Base-by-base conservation (phyloP, 1,284 basidiomycete genomes). In the Uromyces viciae-fabae region DNA sequence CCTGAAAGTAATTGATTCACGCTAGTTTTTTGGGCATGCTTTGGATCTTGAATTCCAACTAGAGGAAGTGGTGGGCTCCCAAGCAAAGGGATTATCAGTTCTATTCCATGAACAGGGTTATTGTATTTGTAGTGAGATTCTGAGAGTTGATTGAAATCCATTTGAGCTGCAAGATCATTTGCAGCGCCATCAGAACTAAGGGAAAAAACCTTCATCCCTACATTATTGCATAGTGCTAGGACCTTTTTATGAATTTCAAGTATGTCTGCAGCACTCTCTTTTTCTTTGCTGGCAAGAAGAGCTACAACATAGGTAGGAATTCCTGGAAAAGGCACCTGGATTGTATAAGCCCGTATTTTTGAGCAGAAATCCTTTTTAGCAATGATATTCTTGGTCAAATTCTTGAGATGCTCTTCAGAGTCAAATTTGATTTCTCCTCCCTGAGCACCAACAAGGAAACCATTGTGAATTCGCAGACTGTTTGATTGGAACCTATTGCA, bases 401-500 rank as follows among this genome's bases (percentile, higher is more conserved):
- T 19, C 43, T 69, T 40, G 22, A 69, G 38, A 22, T 69, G 15
- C 28, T 42, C 43, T 42, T 40, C 38, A 5, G 38, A n/a, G 31
- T 69, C 43, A 43, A 69, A 69, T 8, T 40, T 40, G 17, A 69
- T 42, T 17, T 68, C 64, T 2, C 64, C 64, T 17, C 64, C 64
- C 28, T 68, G 64, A 46, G 66, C 66, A 42, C 66, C 66, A 36
- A 69, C 66, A 8, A 69, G 38, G 25, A 69, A 69, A 15, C 66
- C 66, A 69, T 46, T 40, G 31, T 69, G 66, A 69, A n/a, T n/a
- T 42, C 66, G 66, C 28, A 69, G 1, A 69, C 66, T 8, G 66
- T 69, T n/a, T 69, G 66, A 42, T 69, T 40, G 28, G 66, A 69
- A 28, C 66, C 66, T 2, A 69, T 31, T 4, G 66, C 43, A 38